These are phyloP conservation scores for Neurospora sp. DNA, from an alignment of 495 filamentous ascomycete species.

Conservation along the genomic window DNA sequence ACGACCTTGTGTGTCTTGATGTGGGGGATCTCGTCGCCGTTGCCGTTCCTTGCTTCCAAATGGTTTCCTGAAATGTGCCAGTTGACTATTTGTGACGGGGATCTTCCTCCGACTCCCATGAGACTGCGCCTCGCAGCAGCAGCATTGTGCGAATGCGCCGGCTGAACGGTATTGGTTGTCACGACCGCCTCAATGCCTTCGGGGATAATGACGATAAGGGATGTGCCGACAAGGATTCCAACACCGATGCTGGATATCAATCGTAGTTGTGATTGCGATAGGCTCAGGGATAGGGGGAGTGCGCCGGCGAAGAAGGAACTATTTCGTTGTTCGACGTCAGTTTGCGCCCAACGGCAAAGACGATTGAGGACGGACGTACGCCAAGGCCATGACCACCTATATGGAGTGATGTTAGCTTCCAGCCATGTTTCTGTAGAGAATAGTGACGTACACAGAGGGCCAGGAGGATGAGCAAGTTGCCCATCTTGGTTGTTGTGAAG, in stretches of 20 bases:
- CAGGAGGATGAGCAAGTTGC: conserved; percentile 81
- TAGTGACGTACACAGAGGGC: conserved; percentile 46
- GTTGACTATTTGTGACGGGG: background rate
- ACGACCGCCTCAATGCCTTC: conserved; percentile 92
- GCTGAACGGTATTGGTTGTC: conserved; percentile 35
- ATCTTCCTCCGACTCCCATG: background rate
- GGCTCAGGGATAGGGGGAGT: conserved; percentile 78
- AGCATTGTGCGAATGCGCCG: conserved; percentile 29
- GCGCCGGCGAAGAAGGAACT: conserved; percentile 94
- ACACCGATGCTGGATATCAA: conserved; percentile 88
- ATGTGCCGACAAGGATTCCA: conserved; percentile 88
- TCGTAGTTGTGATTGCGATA: conserved; percentile 82
- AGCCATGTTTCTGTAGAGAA: conserved; percentile 1
- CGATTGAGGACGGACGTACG: conserved; percentile 47
- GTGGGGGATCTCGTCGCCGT: background rate
- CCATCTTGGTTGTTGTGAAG: conserved; percentile 33
- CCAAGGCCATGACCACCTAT: conserved; percentile 79
- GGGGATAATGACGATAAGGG: conserved; percentile 93
- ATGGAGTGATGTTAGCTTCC: conserved; percentile 12
- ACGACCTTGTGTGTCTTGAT: background rate
- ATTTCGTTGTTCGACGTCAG: conserved; percentile 10
- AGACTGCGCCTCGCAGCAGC: background rate
- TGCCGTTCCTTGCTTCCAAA: background rate
- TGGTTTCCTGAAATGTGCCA: background rate
- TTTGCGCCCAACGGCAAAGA: conserved; percentile 12